Evolutionary conservation across 73 alveolate species (phyloP), one percentile per base, ranked within the genome.

Genomic region (Halteria grandinella): DNA sequence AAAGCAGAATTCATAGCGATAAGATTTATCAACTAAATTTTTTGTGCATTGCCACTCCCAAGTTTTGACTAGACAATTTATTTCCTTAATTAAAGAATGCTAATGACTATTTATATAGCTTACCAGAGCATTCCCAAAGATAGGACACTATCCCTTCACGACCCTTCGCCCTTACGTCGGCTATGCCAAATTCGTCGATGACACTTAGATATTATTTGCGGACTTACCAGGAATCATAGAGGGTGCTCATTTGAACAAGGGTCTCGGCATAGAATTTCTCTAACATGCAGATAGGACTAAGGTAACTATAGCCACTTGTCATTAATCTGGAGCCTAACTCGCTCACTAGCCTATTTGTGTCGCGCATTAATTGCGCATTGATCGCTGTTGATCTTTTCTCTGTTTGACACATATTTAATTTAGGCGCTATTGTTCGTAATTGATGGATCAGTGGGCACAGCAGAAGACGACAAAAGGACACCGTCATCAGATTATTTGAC

Each of bases 141-240:
- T 96, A 11, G 99, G 98, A 5, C 96, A 94, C 21, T 96, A 96
- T 49, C 98, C 99, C 44, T 96, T 96, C 74, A 96, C 99, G n/a
- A 94, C 99, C 12, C 77, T 96, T 36, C 89, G 95, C 50, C 99
- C 98, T 18, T 75, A 92, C 71, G 86, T 96, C 15, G 98, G 98
- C 14, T 39, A 60, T 21, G 79, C 90, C 52, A 85, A 92, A 24
- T 95, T 95, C 57, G 89, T 92, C 25, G 99, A 94, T 66, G 94
- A 85, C 17, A 23, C 62, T 37, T 58, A 63, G 34, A 81, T 96
- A 44, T 73, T 90, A 40, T 75, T 96, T 7, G 97, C 99, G 1
- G 98, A 96, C 44, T 85, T 96, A 55, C 98, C 99, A 27, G 98
- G 99, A 20, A 59, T 96, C 31, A 94, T 94, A 11, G 98, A 96